Percentiles rank a stretch among this genome's conserved stretches.
These are phyloP conservation scores for Arabidopsis arenosa DNA, from an alignment of 345 rosid genomes.

Conservation along the genomic window DNA sequence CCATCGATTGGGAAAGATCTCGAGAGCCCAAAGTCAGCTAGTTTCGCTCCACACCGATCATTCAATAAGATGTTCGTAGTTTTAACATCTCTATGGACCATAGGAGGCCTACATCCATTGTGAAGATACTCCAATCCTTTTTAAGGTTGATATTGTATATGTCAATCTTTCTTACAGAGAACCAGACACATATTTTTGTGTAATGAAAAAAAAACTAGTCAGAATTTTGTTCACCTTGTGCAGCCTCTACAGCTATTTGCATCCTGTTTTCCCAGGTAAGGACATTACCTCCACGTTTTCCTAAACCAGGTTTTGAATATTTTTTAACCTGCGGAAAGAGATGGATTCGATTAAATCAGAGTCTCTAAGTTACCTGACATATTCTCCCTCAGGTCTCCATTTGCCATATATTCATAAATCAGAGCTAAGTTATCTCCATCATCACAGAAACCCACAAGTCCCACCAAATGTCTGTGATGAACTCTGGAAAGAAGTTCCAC, in stretches of 20 bases:
- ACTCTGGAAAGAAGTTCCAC: constrained; percentile 43
- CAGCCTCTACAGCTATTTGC: constrained; percentile 58
- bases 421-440: constrained; percentile 52
- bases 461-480: constrained; percentile 52
- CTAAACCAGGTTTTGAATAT: constrained; percentile 20
- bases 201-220: not conserved
- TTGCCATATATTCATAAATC: constrained; percentile 66
- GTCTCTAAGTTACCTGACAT: constrained; percentile 35
- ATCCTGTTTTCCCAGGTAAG: constrained; percentile 59
- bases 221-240: constrained; percentile 50
- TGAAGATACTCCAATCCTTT: constrained; percentile 67
- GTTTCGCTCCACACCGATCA: constrained; percentile 52
- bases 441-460: constrained; percentile 62
- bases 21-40: constrained; percentile 66
- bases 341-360: not conserved
- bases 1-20: constrained; percentile 45
- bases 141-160: not conserved
- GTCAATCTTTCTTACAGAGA: not conserved
- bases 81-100: constrained; percentile 62
- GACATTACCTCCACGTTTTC: constrained; percentile 21
- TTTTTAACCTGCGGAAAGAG: not conserved
- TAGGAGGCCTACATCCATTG: constrained; percentile 56
- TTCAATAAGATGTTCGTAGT: constrained; percentile 54
- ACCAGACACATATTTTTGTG: not conserved
- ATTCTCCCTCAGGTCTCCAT: constrained; percentile 54